phyloP scores from a whole-genome alignment of 371 early-diverging fungal species.

The Rhizopus arrhizus region DNA sequence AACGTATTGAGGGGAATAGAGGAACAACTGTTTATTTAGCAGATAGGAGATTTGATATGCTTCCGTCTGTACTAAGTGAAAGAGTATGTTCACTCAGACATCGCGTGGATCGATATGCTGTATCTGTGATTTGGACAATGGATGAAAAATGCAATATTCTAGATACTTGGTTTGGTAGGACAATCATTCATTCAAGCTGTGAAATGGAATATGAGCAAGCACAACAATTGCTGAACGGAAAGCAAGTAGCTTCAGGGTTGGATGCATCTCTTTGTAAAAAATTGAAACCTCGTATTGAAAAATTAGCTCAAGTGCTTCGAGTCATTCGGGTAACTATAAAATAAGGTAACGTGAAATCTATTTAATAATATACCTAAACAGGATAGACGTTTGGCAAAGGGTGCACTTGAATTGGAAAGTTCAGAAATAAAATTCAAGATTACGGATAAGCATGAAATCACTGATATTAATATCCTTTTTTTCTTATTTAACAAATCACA shows the following conservation, averaged over 20 bases:
- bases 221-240: constrained; percentile 78
- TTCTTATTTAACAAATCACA: constrained; percentile 24
- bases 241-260: constrained; percentile 49
- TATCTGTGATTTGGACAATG: constrained; percentile 77
- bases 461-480: constrained; percentile 66
- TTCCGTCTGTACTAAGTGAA: constrained; percentile 93
- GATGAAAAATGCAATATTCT: constrained; percentile 55
- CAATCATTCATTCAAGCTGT: constrained; percentile 80
- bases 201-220: constrained; percentile 95
- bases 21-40: constrained; percentile 95
- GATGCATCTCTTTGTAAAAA: constrained; percentile 51
- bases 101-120: constrained; percentile 80
- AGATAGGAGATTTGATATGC: constrained; percentile 95
- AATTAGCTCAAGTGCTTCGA: constrained; percentile 61
- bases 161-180: constrained; percentile 75
- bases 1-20: constrained; percentile 36
- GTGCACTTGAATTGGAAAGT: constrained; percentile 75
- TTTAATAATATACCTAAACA: constrained; percentile 20
- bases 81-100: constrained; percentile 83
- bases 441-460: constrained; percentile 58
- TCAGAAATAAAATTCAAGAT: constrained; percentile 78
- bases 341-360: too few species aligned
- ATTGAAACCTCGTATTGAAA: constrained; percentile 51
- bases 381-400: constrained; percentile 59
- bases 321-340: constrained; percentile 46